A percentile compares a stretch with the other conserved stretches of the same genome.
Conservation (phyloP, 345 rosid genomes). For the Garcia nutans region DNA sequence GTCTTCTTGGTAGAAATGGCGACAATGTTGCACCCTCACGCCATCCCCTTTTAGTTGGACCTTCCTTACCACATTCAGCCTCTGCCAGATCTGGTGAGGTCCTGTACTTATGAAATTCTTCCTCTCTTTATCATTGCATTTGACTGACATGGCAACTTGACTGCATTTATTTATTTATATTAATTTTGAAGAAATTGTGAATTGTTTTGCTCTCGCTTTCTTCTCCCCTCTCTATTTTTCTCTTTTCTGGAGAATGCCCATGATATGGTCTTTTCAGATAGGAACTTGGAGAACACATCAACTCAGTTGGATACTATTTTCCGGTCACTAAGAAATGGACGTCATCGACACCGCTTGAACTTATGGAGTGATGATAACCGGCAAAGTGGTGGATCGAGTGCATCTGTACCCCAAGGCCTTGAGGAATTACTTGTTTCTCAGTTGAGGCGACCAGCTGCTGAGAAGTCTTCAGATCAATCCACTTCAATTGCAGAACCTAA, state of each 20-base stretch:
- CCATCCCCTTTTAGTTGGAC: conserved; percentile 86
- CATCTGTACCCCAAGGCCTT: conserved; percentile 82
- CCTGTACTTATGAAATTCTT: not conserved
- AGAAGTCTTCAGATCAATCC: conserved; percentile 59
- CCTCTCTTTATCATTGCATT: not conserved
- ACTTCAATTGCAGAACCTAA: conserved; percentile 46
- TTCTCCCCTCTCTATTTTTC: not conserved
- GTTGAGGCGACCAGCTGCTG: conserved; percentile 67
- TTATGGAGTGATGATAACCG: conserved; percentile 90
- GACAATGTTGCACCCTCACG: conserved; percentile 60
- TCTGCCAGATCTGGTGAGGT: conserved; percentile 58
- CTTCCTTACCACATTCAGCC: conserved; percentile 42
- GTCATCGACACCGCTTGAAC: conserved; percentile 81
- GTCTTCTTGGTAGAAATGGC: conserved; percentile 77
- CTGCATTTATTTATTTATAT: not conserved
- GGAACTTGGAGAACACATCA: conserved; percentile 51
- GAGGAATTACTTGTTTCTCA: conserved; percentile 92
- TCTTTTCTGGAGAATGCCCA: conserved; percentile 44
- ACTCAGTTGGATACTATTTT: conserved; percentile 73
- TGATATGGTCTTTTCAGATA: conserved; percentile 47
- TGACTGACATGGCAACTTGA: not conserved
- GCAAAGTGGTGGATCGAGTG: conserved; percentile 68
- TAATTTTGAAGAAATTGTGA: not conserved
- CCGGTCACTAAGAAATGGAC: conserved; percentile 84
- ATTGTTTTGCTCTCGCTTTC: not conserved